Conservation (phyloP, 2,329 filamentous ascomycete genomes). For the Trichoderma oligosporum region DNA sequence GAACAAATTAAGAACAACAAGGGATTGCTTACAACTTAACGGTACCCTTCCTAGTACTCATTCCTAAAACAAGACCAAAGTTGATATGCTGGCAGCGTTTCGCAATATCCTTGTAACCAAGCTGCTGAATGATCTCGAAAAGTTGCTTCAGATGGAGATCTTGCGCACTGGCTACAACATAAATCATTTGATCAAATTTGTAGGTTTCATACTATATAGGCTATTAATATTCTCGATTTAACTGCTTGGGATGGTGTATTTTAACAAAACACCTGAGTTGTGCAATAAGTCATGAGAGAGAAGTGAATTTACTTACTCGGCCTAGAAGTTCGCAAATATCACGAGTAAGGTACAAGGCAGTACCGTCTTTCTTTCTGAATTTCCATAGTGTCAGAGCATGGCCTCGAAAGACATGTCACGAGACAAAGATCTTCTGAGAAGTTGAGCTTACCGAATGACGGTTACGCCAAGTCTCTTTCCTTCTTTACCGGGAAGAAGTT, state of each 20-base stretch:
- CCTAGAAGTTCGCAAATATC: slow-evolving; percentile 72
- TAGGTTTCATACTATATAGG: slow-evolving; percentile 47
- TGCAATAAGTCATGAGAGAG: too few species aligned
- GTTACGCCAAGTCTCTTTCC: slow-evolving; percentile 68
- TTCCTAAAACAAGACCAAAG: slow-evolving; percentile 67
- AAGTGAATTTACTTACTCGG: slow-evolving; percentile 38
- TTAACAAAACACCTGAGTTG: too few species aligned
- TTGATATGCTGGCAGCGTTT: slow-evolving; percentile 68
- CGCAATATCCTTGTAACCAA: slow-evolving; percentile 64
- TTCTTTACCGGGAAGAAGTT: slow-evolving; percentile 61
- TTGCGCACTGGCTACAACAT: slow-evolving; percentile 69
- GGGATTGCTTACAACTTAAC: slow-evolving; percentile 58
- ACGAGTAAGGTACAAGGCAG: slow-evolving; percentile 72
- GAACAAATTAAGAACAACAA: not conserved
- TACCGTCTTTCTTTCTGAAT: slow-evolving; percentile 62
- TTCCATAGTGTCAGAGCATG: not conserved
- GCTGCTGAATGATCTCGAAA: slow-evolving; percentile 71
- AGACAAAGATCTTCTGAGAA: not conserved
- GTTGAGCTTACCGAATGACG: slow-evolving; percentile 50
- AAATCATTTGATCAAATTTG: slow-evolving; percentile 75
- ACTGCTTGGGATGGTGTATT: not conserved
- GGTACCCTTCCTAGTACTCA: slow-evolving; percentile 68
- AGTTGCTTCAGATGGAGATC: slow-evolving; percentile 70
- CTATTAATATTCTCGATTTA: not conserved
- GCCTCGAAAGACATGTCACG: not conserved